Evolutionary conservation across 106 monocot species (phyloP), one percentile per base, ranked within the genome.

Genomic region (Dendrobium catenatum): DNA sequence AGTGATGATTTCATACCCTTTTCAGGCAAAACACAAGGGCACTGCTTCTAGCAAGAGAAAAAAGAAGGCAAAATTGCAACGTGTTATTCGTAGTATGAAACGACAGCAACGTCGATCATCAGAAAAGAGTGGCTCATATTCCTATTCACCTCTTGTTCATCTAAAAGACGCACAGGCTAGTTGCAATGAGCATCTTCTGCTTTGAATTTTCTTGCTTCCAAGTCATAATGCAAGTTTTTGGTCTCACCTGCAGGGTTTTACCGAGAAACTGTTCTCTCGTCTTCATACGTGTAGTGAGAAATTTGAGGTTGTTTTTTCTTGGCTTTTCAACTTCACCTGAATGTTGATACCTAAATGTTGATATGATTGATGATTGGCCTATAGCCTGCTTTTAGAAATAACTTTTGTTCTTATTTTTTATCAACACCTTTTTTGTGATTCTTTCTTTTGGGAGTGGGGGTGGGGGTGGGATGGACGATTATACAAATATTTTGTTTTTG

Each of bases 31-130:
- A 77, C 84, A 91, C 51, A 98, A 93, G 80, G 98, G 98, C 66
- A 98, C 98, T 44, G 42, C 74, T 77, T 83, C 98, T 48, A 98
- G 93, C 81, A 98, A 98, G 89, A 95, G 94, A 89, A 98, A 98
- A 85, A 98, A 98, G 88, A 92, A 95, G 75, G 98, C 98, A 82
- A 98, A 98, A 82, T 73, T 98, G 81, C 91, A 98, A 78, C 92
- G 95, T 83, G 93, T 86, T 6, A 75, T 87, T 42, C 94, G 93
- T 47, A 93, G 88, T 75, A 93, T 98, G 91, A 95, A 95, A 90
- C 89, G 81, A 66, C 98, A 95, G 56, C 91, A 98, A 64, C 84
- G 91, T 0, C 74, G 80, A 26, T 81, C 98, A 68, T 82, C 88
- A 46, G 91, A 88, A 55, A 87, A 87, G 42, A 89, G 27, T 56